phyloP scores from a whole-genome alignment of 495 filamentous ascomycete genomes.

The Daldinia grandis region DNA sequence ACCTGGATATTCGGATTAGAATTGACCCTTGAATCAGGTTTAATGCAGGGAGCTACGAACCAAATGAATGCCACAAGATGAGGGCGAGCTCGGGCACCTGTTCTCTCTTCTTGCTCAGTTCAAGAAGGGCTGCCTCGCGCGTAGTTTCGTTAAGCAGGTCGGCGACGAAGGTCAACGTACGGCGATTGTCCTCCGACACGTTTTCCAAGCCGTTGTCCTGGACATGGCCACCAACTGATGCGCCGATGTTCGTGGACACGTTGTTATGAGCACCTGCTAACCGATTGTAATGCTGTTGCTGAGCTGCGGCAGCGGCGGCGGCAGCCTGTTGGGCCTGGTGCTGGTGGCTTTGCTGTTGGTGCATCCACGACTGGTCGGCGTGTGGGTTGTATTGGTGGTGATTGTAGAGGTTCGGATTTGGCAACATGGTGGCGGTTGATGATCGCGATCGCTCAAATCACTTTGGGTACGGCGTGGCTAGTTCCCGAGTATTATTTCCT shows the following conservation, averaged over 20 bases:
- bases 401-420: constrained; percentile 55
- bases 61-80: constrained; percentile 98
- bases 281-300: constrained; percentile 69
- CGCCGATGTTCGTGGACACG: constrained; percentile 42
- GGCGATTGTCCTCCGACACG: constrained; percentile 88
- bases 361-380: constrained; percentile 80
- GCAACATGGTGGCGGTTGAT: constrained; percentile 50
- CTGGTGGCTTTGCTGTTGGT: constrained; percentile 71
- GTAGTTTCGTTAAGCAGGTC: constrained; percentile 89
- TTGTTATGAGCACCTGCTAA: constrained; percentile 70
- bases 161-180: constrained; percentile 90
- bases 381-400: constrained; percentile 82
- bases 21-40: constrained; percentile 15
- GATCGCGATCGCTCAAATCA: constrained; percentile 4
- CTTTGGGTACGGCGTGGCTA: background rate
- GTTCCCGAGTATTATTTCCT: background rate
- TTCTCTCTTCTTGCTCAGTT: constrained; percentile 98
- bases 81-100: constrained; percentile 96
- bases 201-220: constrained; percentile 63
- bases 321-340: constrained; percentile 69
- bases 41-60: constrained; percentile 61
- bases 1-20: constrained; percentile 59
- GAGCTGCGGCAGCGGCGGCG: constrained; percentile 59
- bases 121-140: constrained; percentile 89
- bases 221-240: constrained; percentile 63